Conservation (phyloP, 306 rosid genomes). For the Castanospermum australe region DNA sequence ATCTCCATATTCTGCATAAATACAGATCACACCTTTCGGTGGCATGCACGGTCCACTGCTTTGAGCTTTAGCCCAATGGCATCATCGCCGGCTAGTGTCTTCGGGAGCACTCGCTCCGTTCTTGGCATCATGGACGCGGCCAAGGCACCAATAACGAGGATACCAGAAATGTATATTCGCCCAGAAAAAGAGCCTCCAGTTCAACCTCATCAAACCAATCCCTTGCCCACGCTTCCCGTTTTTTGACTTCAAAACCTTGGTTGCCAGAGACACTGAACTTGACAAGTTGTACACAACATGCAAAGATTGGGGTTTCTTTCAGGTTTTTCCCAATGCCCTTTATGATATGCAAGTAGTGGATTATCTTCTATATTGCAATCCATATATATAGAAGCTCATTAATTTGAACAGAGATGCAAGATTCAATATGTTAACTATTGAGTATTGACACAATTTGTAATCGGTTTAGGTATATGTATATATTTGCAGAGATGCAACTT, state of each 20-base stretch:
- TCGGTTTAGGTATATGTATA: background rate
- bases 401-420: background rate
- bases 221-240: constrained; percentile 45
- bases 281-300: constrained; percentile 54
- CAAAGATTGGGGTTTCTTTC: constrained; percentile 83
- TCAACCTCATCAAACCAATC: constrained; percentile 16
- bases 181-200: constrained; percentile 33
- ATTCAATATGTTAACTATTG: background rate
- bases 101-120: constrained; percentile 27
- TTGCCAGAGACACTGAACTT: constrained; percentile 30
- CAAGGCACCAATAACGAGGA: constrained; percentile 10
- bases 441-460: background rate
- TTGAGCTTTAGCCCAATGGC: constrained; percentile 22
- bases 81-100: background rate
- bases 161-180: constrained; percentile 51
- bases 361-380: background rate
- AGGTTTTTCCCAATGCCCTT: constrained; percentile 41
- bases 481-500: background rate
- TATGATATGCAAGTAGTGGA: background rate
- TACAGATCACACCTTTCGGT: background rate
- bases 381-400: background rate
- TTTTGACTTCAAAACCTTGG: constrained; percentile 48
- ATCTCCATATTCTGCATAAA: constrained; percentile 18
- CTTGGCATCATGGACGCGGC: constrained; percentile 36
- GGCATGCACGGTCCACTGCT: background rate